Evolutionary conservation across 768 basidiomycete species (phyloP), one percentile per base, ranked within the genome.

Genomic region (Phanerochaete sordida): DNA sequence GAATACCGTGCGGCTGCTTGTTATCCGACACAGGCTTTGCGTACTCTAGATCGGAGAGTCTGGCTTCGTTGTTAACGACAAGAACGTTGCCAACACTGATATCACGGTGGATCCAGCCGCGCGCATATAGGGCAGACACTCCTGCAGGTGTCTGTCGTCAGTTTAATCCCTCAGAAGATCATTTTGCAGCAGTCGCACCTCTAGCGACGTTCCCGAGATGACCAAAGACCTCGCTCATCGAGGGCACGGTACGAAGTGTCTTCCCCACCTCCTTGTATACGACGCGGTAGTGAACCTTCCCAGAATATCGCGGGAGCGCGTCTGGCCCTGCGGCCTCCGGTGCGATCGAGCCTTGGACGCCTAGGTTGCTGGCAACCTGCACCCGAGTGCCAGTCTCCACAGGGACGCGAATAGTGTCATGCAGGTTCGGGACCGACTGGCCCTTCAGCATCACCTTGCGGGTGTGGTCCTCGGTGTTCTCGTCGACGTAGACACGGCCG

Each of bases 101-200:
- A 35, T 35, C 33, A 13, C 33, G 33, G 33, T 35, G 33, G 13
- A 35, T 35, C 33, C 33, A 35, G 6, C 13, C 7, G 13, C 33
- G 33, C 33, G 81, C 57, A 75, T 74, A 26, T 74, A 74, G 55
- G 7, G 13, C 6, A 13, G 7, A 13, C 7, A 35, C 13, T 13
- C 33, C 33, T 35, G 13, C 6, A 35, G 33, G 13, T 6, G 13
- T n/a, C n/a, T 35, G 33, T 35, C 33, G 13, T 6, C 33, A 35
- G 6, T 35, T 35, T 35, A 35, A 6, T 35, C n/a, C n/a, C n/a
- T n/a, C n/a, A n/a, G n/a, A n/a, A n/a, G n/a, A n/a, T n/a, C n/a
- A n/a, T n/a, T n/a, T 7, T 13, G 33, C 33, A 13, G 33, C 33
- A 35, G n/a, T n/a, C 33, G 13, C 33, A 35, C 33, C 33, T 35